phyloP scores from a whole-genome alignment of 2,329 filamentous ascomycete species.

The Sporothrix luriei region DNA sequence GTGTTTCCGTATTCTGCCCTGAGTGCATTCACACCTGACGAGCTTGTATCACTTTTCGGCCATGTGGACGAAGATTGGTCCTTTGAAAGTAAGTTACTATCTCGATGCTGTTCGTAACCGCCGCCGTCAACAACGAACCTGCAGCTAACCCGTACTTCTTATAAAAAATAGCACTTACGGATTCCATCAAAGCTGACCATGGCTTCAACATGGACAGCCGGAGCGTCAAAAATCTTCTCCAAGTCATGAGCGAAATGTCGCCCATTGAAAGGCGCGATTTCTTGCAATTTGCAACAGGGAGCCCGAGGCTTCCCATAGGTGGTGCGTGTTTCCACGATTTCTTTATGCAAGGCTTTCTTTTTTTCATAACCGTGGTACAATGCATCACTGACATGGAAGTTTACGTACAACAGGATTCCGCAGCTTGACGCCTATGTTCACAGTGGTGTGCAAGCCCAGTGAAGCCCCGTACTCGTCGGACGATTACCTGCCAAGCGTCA shows the following conservation, averaged over 20 bases:
- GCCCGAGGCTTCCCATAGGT: conserved; percentile 96
- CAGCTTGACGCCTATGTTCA: conserved; percentile 96
- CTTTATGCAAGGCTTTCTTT: background rate
- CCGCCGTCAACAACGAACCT: background rate
- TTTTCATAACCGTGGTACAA: background rate
- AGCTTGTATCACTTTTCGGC: conserved; percentile 93
- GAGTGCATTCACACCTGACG: conserved; percentile 90
- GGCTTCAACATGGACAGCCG: conserved; percentile 98
- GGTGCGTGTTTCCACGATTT: conserved; percentile 61
- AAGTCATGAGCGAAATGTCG: conserved; percentile 88
- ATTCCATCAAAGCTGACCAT: conserved; percentile 98
- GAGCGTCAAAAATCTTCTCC: conserved; percentile 88
- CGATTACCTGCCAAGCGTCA: conserved; percentile 98
- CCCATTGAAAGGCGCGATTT: conserved; percentile 81
- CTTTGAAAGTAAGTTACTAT: conserved; percentile 76
- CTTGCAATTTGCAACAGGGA: conserved; percentile 95
- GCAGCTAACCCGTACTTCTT: background rate
- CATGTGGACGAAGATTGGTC: conserved; percentile 95
- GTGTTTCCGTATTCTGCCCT: conserved; percentile 95
- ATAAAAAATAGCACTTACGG: conserved; percentile 72
- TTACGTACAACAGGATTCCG: conserved; percentile 74
- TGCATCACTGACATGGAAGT: conserved; percentile 41
- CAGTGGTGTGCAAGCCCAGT: conserved; percentile 97
- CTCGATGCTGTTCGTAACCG: background rate
- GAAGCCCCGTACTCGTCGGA: conserved; percentile 91